phyloP scores from a whole-genome alignment of 495 filamentous ascomycete species.

The Daldinia caldariorum region DNA sequence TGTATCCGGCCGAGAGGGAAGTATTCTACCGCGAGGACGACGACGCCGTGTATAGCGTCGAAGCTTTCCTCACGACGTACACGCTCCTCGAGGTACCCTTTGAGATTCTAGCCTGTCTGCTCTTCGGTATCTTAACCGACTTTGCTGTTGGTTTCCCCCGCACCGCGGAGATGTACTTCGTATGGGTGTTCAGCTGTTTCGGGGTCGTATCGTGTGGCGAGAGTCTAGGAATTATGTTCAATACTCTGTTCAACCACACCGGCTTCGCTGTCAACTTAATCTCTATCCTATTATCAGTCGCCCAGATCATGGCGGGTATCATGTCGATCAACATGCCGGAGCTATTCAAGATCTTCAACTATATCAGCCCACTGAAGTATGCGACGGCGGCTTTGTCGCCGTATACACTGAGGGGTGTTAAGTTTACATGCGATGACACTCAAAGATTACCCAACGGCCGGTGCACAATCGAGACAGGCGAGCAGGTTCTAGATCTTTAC shows the following conservation, averaged over 20 bases:
- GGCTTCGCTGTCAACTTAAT: slow-evolving; percentile 79
- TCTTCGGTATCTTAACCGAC: slow-evolving; percentile 69
- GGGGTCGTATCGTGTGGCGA: slow-evolving; percentile 78
- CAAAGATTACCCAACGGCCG: slow-evolving; percentile 64
- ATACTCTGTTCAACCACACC: slow-evolving; percentile 75
- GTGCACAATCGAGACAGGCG: slow-evolving; percentile 69
- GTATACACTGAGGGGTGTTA: slow-evolving; percentile 64
- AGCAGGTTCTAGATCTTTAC: slow-evolving; percentile 71
- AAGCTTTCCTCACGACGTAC: slow-evolving; percentile 75
- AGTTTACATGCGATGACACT: slow-evolving; percentile 66
- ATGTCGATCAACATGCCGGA: slow-evolving; percentile 72
- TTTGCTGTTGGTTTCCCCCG: slow-evolving; percentile 71
- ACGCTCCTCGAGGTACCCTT: slow-evolving; percentile 74
- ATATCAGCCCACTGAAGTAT: slow-evolving; percentile 76
- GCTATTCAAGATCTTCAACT: slow-evolving; percentile 73
- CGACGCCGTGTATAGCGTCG: slow-evolving; percentile 71
- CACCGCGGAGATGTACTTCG: slow-evolving; percentile 69
- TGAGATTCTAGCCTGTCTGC: slow-evolving; percentile 68
- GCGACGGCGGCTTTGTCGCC: slow-evolving; percentile 68
- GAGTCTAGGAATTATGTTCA: slow-evolving; percentile 81
- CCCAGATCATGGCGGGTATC: slow-evolving; percentile 73
- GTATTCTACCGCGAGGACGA: slow-evolving; percentile 77
- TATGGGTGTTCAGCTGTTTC: slow-evolving; percentile 72
- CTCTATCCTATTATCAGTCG: slow-evolving; percentile 69
- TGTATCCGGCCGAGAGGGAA: slow-evolving; percentile 74